phyloP scores from a whole-genome alignment of 2,329 filamentous ascomycete genomes.

The Arthrobotrys musiformis region DNA sequence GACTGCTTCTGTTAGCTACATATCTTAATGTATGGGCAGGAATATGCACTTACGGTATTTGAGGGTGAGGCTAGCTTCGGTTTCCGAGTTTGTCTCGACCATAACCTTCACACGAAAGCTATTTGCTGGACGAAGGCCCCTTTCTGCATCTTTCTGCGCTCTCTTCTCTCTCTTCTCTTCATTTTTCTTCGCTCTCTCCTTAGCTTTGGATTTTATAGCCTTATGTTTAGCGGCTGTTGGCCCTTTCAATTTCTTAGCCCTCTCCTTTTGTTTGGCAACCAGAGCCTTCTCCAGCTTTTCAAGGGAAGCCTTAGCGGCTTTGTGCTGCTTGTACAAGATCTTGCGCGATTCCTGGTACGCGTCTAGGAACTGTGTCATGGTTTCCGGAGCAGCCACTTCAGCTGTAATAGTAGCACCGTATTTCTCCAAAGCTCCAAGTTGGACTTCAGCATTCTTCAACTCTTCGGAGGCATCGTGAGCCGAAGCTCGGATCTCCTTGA shows the following conservation, averaged over 20 bases:
- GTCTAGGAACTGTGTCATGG: conserved; percentile 61
- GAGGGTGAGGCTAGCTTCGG: conserved; percentile 48
- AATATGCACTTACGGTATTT: conserved; percentile 38
- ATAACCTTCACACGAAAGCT: conserved; percentile 49
- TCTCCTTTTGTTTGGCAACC: conserved; percentile 59
- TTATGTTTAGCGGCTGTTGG: conserved; percentile 54
- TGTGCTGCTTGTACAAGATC: conserved; percentile 42
- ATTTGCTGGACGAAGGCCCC: conserved; percentile 50
- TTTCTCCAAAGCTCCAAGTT: conserved; percentile 61
- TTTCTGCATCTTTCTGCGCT: conserved; percentile 57
- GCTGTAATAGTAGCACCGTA: conserved; percentile 61
- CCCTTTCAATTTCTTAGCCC: conserved; percentile 58
- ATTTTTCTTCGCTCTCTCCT: conserved; percentile 58
- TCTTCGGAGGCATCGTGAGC: conserved; percentile 58
- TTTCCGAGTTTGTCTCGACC: conserved; percentile 40
- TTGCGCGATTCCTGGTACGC: conserved; percentile 60
- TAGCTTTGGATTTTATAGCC: conserved; percentile 58
- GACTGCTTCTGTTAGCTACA: conserved; percentile 61
- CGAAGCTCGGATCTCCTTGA: conserved; percentile 57
- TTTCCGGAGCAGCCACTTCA: conserved; percentile 60
- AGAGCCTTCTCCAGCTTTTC: conserved; percentile 56
- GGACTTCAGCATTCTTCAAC: conserved; percentile 55
- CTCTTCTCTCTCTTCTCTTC: conserved; percentile 59
- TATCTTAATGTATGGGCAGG: neutral
- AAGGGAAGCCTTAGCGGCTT: conserved; percentile 54